phyloP scores from a whole-genome alignment of 345 rosid genomes.

The Salix arbutifolia region DNA sequence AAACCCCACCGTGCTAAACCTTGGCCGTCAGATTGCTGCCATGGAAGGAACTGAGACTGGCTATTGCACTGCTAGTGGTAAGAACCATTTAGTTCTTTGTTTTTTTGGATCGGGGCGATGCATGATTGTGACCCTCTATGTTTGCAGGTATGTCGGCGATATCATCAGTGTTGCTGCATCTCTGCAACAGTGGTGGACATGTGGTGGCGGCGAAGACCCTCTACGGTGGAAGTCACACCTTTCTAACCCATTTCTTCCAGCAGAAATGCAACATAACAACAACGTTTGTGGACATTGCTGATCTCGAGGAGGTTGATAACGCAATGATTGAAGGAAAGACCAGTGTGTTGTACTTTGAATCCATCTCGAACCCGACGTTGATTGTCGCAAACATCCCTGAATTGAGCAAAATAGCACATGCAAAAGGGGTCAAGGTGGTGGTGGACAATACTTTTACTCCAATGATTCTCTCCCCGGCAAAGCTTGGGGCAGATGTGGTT shows the following conservation, averaged over 20 bases:
- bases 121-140: background rate
- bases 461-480: slow-evolving; percentile 86
- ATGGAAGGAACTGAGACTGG: slow-evolving; percentile 97
- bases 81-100: background rate
- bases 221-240: slow-evolving; percentile 92
- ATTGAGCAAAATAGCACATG: slow-evolving; percentile 74
- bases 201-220: slow-evolving; percentile 73
- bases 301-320: slow-evolving; percentile 45
- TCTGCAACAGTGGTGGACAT: slow-evolving; percentile 94
- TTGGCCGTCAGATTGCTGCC: slow-evolving; percentile 95
- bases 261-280: slow-evolving; percentile 82
- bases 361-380: slow-evolving; percentile 80
- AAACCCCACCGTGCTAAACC: slow-evolving; percentile 88
- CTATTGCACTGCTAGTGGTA: slow-evolving; percentile 97
- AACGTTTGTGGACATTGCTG: slow-evolving; percentile 68
- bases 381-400: slow-evolving; percentile 70
- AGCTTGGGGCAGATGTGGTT: slow-evolving; percentile 93
- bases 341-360: slow-evolving; percentile 76
- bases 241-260: slow-evolving; percentile 74
- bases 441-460: slow-evolving; percentile 95
- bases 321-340: slow-evolving; percentile 70
- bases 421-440: slow-evolving; percentile 65
- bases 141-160: slow-evolving; percentile 88
- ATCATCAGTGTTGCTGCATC: slow-evolving; percentile 80
- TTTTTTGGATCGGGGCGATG: too few species aligned